Evolutionary conservation across 225 moss, liverwort and hornwort species (phyloP).

Genomic region (Thuidium tamariscinum): DNA sequence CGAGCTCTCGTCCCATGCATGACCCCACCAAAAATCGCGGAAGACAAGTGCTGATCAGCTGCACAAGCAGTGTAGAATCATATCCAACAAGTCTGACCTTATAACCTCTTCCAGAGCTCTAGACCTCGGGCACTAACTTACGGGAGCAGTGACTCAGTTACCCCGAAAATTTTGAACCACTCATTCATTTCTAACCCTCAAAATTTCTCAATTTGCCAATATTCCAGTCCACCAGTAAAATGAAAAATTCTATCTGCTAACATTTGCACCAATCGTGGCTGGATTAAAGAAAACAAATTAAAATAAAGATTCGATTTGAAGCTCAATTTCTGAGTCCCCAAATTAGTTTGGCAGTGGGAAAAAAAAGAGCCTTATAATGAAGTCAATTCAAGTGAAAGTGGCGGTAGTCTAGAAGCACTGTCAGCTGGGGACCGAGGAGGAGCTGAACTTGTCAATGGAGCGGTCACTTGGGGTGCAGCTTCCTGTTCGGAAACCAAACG

Average conservation of each 20-base stretch:
- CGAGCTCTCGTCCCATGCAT: background rate
- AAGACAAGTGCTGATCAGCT: background rate
- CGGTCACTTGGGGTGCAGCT: background rate
- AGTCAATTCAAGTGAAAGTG: background rate
- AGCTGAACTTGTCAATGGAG: background rate
- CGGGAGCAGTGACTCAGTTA: background rate
- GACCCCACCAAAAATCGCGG: background rate
- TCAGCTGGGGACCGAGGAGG: background rate
- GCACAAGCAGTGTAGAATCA: background rate
- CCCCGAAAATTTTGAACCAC: background rate
- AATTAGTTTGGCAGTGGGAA: background rate
- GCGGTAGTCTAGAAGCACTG: background rate
- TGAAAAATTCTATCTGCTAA: background rate
- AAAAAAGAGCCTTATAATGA: background rate
- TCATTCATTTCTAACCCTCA: background rate
- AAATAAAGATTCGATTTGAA: background rate
- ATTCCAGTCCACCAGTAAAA: background rate
- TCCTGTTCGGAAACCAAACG: background rate
- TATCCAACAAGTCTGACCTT: background rate
- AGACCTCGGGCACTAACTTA: too few relatives aligned
- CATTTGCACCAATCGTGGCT: background rate
- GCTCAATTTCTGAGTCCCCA: background rate
- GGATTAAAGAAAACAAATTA: background rate
- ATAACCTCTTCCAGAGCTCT: background rate
- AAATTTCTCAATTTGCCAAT: background rate